Evolutionary conservation across 2,329 filamentous ascomycete species (phyloP), one percentile per base, ranked within the genome.

Genomic region (Xylariaceae sp.): DNA sequence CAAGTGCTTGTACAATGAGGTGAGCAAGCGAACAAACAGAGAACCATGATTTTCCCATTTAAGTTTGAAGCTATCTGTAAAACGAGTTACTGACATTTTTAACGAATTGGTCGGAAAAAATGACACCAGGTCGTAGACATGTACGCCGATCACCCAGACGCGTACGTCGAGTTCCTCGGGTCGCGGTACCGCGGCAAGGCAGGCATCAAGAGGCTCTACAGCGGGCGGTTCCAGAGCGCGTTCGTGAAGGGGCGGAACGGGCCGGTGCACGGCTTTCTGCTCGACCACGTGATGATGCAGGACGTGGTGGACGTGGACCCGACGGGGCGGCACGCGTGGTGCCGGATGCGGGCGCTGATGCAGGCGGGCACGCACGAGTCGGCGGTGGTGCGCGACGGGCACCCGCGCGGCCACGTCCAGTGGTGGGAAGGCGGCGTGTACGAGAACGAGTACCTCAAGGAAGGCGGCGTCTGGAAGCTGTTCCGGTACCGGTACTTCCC

Each of bases 401-500:
- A 75, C 47, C 71, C 72, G 5, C 65, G 70, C 9, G 73, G 72
- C 2, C 64, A 71, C 33, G 62, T 67, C 9, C 73, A 76, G 52
- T 77, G 73, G 73, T 76, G 71, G 68, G 73, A 77, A 54, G 72
- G 73, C 30, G 73, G 73, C 3, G 55, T 76, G 24, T 77, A 77
- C 55, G 72, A 76, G 57, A 77, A 76, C 50, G 72, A 76, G 53
- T 77, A 75, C 54, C 68, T 76, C 58, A 74, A 74, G 56, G 71
- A 76, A 49, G 55, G 69, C 43, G 71, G 70, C 4, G 59, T 66
- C 4, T 77, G 73, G 73, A 73, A 72, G 56, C 64, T 76, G 16
- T 70, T 71, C 55, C 62, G 68, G 23, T 65, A 74, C 44, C 66
- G 70, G 29, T 76, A 76, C 54, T 75, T 75, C 50, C 71, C 73